Evolutionary conservation across 805 yeast species (phyloP), one percentile per base, ranked within the genome.

Genomic region (Candida jianshihensis): DNA sequence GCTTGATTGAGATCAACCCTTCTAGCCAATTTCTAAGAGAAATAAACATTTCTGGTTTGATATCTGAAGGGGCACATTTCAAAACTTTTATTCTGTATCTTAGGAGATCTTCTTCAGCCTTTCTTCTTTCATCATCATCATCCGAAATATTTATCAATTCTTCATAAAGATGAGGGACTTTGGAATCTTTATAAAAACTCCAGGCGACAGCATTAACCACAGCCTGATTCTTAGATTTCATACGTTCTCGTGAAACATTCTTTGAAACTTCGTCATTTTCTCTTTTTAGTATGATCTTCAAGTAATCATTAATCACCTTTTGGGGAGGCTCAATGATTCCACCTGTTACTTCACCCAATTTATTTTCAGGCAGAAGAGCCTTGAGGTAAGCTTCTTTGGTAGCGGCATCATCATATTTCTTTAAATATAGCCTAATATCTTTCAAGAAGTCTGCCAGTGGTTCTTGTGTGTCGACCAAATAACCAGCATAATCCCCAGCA

Each of bases 1-100:
- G 73, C 27, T 75, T 71, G 13, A 90, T 74, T 13, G 81, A 60
- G 4, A 88, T 75, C 79, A 89, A 74, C 25, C 82, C 94, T 12
- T 75, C 78, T 1, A 76, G 74, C 70, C 76, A 67, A 9, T 71
- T 75, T 30, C 62, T 61, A 4, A 88, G 59, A 19, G 71, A 68
- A 1, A 48, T 47, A 9, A 63, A 61, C 19, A 70, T 48, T 2
- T 38, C 40, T 13, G 56, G 53, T 37, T 79, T 78, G 3, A 47
- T 43, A 1, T 55, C 54, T 0, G 39, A 36, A 0, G 92, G 86
- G 25, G 75, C 63, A 2, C 71, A 64, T 38, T 61, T 64, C 35
- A 88, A 57, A 30, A 75, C 57, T 15, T 70, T 70, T 40, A 75
- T 71, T 40, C 73, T 70, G 51, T 78, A 76, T 37, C 69, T 66